Conservation (phyloP, 2,329 filamentous ascomycete species). For the Hawksworthiomyces lignivorus region DNA sequence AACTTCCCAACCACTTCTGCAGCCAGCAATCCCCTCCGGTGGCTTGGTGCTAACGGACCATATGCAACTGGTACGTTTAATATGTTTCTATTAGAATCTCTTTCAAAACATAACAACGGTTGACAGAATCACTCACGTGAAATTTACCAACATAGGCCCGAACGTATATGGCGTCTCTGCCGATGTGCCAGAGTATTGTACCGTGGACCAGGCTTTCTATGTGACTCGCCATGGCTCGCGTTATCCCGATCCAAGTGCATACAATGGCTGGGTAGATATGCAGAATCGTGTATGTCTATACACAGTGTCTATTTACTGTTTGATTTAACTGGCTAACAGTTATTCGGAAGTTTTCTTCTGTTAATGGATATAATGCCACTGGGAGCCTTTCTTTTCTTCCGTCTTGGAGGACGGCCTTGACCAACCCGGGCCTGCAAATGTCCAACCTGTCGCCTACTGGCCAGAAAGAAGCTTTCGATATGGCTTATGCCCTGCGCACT, state of each 20-base stretch:
- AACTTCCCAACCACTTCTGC: slow-evolving; percentile 17
- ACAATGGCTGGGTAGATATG: slow-evolving; percentile 47
- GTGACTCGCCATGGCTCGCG: slow-evolving; percentile 54
- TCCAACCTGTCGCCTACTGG: slow-evolving; percentile 53
- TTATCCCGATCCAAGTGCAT: slow-evolving; percentile 54
- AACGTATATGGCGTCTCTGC: slow-evolving; percentile 48
- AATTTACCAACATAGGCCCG: slow-evolving; percentile 41
- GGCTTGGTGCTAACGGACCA: slow-evolving; percentile 46
- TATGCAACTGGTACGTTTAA: slow-evolving; percentile 37
- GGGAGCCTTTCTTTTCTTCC: slow-evolving; percentile 49
- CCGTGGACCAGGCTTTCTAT: slow-evolving; percentile 53
- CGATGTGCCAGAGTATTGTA: slow-evolving; percentile 47
- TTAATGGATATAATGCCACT: slow-evolving; percentile 41
- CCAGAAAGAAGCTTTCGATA: slow-evolving; percentile 51
- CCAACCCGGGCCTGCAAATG: slow-evolving; percentile 47
- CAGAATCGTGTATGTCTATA: slow-evolving; percentile 29
- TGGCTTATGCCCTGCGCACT: slow-evolving; percentile 45
- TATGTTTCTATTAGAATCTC: slow-evolving; percentile 1
- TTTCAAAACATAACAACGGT: too few species aligned
- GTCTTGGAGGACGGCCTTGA: slow-evolving; percentile 50
- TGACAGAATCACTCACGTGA: too few species aligned
- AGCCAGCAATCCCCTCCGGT: slow-evolving; percentile 31
- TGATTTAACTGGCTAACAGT: too few species aligned
- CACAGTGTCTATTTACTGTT: too few species aligned
- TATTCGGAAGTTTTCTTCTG: slow-evolving; percentile 49